These are phyloP conservation scores for Sutorius australiensis DNA, from an alignment of 768 basidiomycete genomes.

Conservation along the genomic window DNA sequence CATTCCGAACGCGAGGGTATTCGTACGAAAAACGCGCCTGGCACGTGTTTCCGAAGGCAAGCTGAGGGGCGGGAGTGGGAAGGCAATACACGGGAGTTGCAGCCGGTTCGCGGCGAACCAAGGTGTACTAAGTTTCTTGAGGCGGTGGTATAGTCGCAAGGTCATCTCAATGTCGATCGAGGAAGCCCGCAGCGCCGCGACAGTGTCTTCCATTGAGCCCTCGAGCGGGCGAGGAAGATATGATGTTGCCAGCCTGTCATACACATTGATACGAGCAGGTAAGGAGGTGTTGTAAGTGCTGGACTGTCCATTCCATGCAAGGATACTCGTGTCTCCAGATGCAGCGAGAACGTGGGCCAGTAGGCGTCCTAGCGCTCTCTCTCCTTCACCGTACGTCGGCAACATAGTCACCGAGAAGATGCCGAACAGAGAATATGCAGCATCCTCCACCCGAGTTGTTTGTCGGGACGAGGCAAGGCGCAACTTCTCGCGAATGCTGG, in stretches of 20 bases:
- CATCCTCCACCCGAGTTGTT: neutral
- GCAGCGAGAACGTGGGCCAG: neutral
- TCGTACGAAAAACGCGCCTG: neutral
- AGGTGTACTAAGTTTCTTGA: neutral
- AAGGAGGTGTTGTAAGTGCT: constrained; percentile 4
- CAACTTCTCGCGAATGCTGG: neutral
- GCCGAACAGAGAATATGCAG: neutral
- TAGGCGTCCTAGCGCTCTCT: neutral
- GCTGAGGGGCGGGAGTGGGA: neutral
- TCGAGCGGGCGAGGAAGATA: neutral
- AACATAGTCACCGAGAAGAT: neutral
- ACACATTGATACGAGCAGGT: neutral
- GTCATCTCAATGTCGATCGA: neutral
- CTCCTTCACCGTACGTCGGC: neutral
- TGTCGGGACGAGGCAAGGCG: neutral
- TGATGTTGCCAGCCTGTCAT: neutral
- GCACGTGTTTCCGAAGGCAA: neutral
- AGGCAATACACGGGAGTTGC: constrained; percentile 3
- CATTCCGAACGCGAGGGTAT: neutral
- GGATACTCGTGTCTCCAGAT: constrained; percentile 1
- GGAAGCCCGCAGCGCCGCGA: neutral
- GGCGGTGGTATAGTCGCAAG: neutral
- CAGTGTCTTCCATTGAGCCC: neutral
- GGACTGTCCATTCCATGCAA: constrained; percentile 6
- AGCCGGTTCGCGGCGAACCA: constrained; percentile 5